Evolutionary conservation across 73 alveolate species (phyloP), one percentile per base, ranked within the genome.

Genomic region (Paramecium sexaurelia): DNA sequence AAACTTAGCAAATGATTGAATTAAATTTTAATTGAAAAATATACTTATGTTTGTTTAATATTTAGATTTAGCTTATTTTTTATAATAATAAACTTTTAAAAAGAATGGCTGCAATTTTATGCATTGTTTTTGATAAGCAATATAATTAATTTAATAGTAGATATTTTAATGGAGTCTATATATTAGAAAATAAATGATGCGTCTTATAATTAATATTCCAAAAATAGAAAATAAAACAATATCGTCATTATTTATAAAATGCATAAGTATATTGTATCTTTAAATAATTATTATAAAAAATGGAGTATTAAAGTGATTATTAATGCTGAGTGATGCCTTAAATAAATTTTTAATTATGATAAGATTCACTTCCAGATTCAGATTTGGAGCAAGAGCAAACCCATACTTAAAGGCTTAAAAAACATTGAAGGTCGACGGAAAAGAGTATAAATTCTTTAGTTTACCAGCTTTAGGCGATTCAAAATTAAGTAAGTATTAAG

Each of bases 401-500:
- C 94, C 94, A 55, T 88, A 26, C 61, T 7, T 32, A 35, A 88
- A 47, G 61, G 55, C 36, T 40, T 88, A 68, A 17, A 37, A 69
- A 82, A 11, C 78, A 17, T 36, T 88, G 26, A 88, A 88, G 67
- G 84, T 88, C 22, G 90, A 88, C 19, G 94, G 94, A 36, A 88
- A 88, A 43, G 87, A 68, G 66, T 88, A 88, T 32, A 88, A 88
- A 29, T 88, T 68, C 90, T 88, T 68, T 56, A 41, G 84, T 69
- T 84, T 88, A 75, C 94, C 94, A 36, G 94, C 78, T 22, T 84
- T 88, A 9, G 57, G 83, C 15, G 94, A 88, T 51, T 20, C 56
- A 15, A 88, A 66, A 69, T 88, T 88, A 88, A 82, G 94, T 88
- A 88, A 19, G 67, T 51, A 4, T 51, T 7, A 3, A 26, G n/a